phyloP scores from a whole-genome alignment of 2,329 filamentous ascomycete genomes.

The Coniochaeta pulveracea region DNA sequence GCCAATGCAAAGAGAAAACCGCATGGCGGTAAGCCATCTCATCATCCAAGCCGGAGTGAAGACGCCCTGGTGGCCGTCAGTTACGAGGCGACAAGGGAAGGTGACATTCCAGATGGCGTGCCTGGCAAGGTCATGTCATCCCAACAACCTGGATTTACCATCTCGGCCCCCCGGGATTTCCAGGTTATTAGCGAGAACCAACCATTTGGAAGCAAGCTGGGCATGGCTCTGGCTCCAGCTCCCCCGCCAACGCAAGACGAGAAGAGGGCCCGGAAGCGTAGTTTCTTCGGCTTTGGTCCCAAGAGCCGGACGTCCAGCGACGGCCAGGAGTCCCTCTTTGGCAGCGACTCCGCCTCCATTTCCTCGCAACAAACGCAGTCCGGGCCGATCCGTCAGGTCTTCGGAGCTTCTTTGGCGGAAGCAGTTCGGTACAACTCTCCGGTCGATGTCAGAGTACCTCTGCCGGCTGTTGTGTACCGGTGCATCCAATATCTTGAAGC shows the following conservation, averaged over 20 bases:
- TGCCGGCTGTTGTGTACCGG: slow-evolving; percentile 89
- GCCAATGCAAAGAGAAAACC: slow-evolving; percentile 31
- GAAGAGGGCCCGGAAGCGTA: slow-evolving; percentile 70
- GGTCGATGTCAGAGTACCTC: slow-evolving; percentile 56
- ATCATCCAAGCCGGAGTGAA: slow-evolving; percentile 17
- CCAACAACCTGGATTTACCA: slow-evolving; percentile 35
- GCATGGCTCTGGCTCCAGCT: slow-evolving; percentile 30
- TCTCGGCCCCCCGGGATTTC: slow-evolving; percentile 78
- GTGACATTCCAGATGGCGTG: slow-evolving; percentile 34
- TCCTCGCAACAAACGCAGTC: slow-evolving; percentile 27
- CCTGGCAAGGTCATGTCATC: slow-evolving; percentile 26
- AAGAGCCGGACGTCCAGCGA: slow-evolving; percentile 49
- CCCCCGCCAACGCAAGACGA: slow-evolving; percentile 51
- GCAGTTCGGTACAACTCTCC: slow-evolving; percentile 76
- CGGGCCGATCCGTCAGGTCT: slow-evolving; percentile 58
- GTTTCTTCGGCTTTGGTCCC: slow-evolving; percentile 60
- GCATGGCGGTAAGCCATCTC: slow-evolving; percentile 17
- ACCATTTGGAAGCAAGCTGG: slow-evolving; percentile 77
- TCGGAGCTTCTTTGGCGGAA: slow-evolving; percentile 75
- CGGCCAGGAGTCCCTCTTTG: slow-evolving; percentile 43
- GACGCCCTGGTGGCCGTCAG: slow-evolving; percentile 45
- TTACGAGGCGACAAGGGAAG: slow-evolving; percentile 44
- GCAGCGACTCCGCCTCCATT: slow-evolving; percentile 32
- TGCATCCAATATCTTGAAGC: slow-evolving; percentile 86
- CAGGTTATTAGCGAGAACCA: slow-evolving; percentile 72